Conservation (phyloP, 148 eudicot species). For the Spergularia bocconei region DNA sequence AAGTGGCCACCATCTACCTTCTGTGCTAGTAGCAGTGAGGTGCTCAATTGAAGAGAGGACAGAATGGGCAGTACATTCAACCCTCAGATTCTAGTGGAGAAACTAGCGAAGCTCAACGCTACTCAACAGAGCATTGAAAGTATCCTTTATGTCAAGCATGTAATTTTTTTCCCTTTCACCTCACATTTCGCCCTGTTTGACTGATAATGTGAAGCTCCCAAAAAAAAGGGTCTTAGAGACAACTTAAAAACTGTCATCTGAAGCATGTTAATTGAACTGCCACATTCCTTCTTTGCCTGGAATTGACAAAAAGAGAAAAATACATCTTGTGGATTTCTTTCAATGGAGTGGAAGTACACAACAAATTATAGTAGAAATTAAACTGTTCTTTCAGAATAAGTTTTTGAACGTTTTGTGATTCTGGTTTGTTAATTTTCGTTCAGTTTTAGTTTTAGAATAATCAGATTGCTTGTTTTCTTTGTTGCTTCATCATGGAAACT, state of each 20-base stretch:
- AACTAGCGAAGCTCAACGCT: conserved; percentile 74
- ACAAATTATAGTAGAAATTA: background rate
- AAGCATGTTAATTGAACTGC: background rate
- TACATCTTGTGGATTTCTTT: background rate
- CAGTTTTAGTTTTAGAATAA: too few relatives aligned
- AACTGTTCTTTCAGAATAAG: background rate
- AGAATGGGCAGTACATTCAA: conserved; percentile 79
- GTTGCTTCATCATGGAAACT: too few relatives aligned
- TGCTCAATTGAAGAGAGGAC: conserved; percentile 21
- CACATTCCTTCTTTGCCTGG: background rate
- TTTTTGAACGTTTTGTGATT: background rate
- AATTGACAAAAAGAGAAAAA: background rate
- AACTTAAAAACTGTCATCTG: background rate
- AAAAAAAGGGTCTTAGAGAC: background rate
- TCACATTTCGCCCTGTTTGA: background rate
- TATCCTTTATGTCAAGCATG: conserved; percentile 48
- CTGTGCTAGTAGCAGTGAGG: conserved; percentile 29
- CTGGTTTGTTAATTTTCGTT: background rate
- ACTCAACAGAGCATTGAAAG: conserved; percentile 97
- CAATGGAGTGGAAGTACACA: background rate
- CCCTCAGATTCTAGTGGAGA: conserved; percentile 78
- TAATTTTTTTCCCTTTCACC: background rate
- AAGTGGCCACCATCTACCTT: conserved; percentile 27
- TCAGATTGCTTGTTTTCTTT: too few relatives aligned
- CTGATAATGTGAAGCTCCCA: background rate